Base-by-base conservation (phyloP, 2,329 filamentous ascomycete species). In the Hymenoscyphus scutula region DNA sequence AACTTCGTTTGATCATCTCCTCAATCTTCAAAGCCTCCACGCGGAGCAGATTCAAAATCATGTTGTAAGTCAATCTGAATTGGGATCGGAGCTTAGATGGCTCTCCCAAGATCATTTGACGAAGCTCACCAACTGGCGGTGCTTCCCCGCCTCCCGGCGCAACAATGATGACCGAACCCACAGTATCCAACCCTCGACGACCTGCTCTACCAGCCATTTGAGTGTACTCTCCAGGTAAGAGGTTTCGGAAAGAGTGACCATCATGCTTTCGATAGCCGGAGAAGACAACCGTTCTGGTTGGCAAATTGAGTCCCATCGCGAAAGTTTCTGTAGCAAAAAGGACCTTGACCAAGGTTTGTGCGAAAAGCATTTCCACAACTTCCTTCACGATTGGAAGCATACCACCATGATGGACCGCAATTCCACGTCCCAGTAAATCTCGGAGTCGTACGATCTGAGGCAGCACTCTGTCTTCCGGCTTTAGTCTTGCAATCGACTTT, bases 1-100 rank as follows among this genome's bases (percentile, higher is more conserved):
- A 99, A 75, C 93, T 97, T 68, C 95, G 89, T 82, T 99, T 99
- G 80, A 99, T 99, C 95, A 99, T 99, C 77, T 99, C 95, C 75
- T 99, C 95, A 70, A 99, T 98, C 79, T 97, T 98, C 68, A 99
- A 79, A 2, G 95, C 95, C 76, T 99, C 95, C 1, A 99, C 95
- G 38, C 95, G 89, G 56, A 99, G 81, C 34, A 99, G 81, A 73
- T 98, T 99, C 32, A 99, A 80, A 64, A 99, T 99, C 95, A 99
- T 99, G 77, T 98, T 99, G 81, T 99, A 99, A 0, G 96, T 99
- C 56, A 99, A 81, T 64, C 95, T 87, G 81, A 99, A 99, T 73
- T 99, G 95, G 6, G 94, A 98, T 55, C 92, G 87, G 56, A 99
- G 83, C 77, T 98, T 98, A 29, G 92, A 97, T 34, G 95, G 94